phyloP scores from a whole-genome alignment of 805 yeast species.

The Cyberlindnera nakhonratchasimensis region DNA sequence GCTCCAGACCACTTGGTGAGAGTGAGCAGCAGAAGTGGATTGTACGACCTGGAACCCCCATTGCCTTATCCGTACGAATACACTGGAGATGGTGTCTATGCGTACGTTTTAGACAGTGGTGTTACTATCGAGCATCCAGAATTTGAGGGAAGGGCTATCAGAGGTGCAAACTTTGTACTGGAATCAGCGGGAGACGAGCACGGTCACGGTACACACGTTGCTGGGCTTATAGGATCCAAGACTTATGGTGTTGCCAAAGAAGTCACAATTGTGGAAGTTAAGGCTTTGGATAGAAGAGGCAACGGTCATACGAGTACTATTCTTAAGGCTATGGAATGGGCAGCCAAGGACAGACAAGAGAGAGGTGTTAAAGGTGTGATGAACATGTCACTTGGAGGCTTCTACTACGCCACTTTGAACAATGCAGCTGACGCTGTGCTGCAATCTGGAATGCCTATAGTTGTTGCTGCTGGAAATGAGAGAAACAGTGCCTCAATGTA shows the following conservation, averaged over 20 bases:
- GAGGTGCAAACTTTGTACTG: slow-evolving; percentile 57
- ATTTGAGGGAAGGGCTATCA: slow-evolving; percentile 55
- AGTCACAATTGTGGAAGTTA: slow-evolving; percentile 61
- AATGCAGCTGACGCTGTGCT: slow-evolving; percentile 73
- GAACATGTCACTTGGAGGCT: slow-evolving; percentile 78
- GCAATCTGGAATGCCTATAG: slow-evolving; percentile 63
- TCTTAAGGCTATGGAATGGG: slow-evolving; percentile 61
- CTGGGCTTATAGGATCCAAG: slow-evolving; percentile 79
- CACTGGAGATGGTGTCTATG: slow-evolving; percentile 61
- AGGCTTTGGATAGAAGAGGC: slow-evolving; percentile 64
- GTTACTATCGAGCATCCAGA: slow-evolving; percentile 54
- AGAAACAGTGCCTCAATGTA: slow-evolving; percentile 68
- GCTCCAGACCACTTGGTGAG: slow-evolving; percentile 67
- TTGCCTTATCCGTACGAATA: slow-evolving; percentile 38
- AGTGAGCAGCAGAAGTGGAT: slow-evolving; percentile 42
- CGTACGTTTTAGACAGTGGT: slow-evolving; percentile 84
- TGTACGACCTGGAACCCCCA: slow-evolving; percentile 1
- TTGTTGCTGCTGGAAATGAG: slow-evolving; percentile 86
- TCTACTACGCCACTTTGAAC: slow-evolving; percentile 59
- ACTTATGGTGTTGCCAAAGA: slow-evolving; percentile 81
- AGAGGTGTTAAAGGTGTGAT: slow-evolving; percentile 52
- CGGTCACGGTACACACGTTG: slow-evolving; percentile 95
- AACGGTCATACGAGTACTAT: slow-evolving; percentile 63
- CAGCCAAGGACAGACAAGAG: slow-evolving; percentile 50
- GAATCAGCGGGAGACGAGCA: slow-evolving; percentile 59